phyloP scores from a whole-genome alignment of 257 asterid species.

The Sherardia arvensis region DNA sequence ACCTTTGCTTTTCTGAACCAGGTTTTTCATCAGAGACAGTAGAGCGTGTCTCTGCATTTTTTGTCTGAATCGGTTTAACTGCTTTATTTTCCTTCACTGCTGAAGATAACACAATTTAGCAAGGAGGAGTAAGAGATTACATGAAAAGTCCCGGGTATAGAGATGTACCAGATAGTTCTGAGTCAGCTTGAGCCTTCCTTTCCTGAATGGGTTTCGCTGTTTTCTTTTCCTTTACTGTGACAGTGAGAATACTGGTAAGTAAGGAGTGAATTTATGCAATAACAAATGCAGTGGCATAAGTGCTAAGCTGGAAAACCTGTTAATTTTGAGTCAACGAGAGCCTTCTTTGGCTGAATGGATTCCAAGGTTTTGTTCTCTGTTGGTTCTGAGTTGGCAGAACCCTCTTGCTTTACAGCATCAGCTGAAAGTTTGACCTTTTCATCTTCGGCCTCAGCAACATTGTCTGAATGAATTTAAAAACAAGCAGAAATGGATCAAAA shows the following conservation, averaged over 20 bases:
- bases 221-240: not conserved
- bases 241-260: not conserved
- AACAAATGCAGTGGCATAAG: constrained; percentile 4
- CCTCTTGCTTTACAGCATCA: constrained; percentile 26
- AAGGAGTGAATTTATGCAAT: not conserved
- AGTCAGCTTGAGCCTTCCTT: constrained; percentile 24
- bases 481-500: not conserved
- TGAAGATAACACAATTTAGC: constrained; percentile 4
- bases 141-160: no score
- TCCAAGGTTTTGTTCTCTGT: constrained; percentile 36
- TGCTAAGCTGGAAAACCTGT: constrained; percentile 38
- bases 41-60: constrained; percentile 18
- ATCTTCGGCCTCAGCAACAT: constrained; percentile 25
- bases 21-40: constrained; percentile 31
- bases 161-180: constrained; percentile 48
- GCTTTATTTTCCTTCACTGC: constrained; percentile 1
- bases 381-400: constrained; percentile 25
- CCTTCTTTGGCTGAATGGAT: constrained; percentile 9
- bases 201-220: constrained; percentile 23
- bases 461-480: constrained; percentile 24
- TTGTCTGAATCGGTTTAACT: constrained; percentile 29
- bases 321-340: constrained; percentile 25
- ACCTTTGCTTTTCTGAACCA: constrained; percentile 77
- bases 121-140: not conserved
- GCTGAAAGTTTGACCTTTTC: constrained; percentile 19